Evolutionary conservation across 2,329 filamentous ascomycete species (phyloP), one percentile per base, ranked within the genome.

Genomic region (Xylaria sp.): DNA sequence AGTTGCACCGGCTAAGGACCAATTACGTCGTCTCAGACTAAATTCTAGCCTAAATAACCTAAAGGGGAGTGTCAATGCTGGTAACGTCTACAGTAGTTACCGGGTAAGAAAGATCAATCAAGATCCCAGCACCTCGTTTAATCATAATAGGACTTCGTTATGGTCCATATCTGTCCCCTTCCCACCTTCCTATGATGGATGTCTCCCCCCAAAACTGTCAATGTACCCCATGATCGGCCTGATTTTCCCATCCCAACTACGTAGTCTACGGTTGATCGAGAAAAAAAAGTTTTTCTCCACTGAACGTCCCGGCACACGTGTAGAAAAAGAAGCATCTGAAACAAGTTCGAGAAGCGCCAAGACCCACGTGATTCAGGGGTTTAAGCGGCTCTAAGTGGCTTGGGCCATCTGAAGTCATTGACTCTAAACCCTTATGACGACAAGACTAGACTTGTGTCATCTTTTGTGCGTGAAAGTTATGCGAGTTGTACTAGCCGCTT

Each of bases 331-430:
- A 66, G 51, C 42, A 59, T 68, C 31, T 63, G 66, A 68, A 68
- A 68, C 66, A 44, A 33, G 17, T 68, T 68, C 63, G 44, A 66
- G 63, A 68, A 66, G 54, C 59, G 58, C 63, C 66, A 66, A 68
- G 66, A 42, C 53, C 20, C 28, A 23, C 11, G 33, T n/a, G 51
- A 17, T n/a, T 59, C 58, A 59, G 66, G 61, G 65, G 66, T 15
- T 17, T 20, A n/a, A 23, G 59, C 59, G 54, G 65, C 59, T 67
- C 59, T 10, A 51, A 23, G 11, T 58, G 62, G 40, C 44, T 33
- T 2, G 53, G 17, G n/a, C n/a, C n/a, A n/a, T n/a, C 48, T 48
- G 28, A 58, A 26, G 61, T 5, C 23, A 7, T 38, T 15, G 20
- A 46, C 49, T 11, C 13, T 13, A 15, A 15, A n/a, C 17, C 15